Base-by-base conservation (phyloP, 2,329 filamentous ascomycete genomes). In the Daldinia eschscholtzii region DNA sequence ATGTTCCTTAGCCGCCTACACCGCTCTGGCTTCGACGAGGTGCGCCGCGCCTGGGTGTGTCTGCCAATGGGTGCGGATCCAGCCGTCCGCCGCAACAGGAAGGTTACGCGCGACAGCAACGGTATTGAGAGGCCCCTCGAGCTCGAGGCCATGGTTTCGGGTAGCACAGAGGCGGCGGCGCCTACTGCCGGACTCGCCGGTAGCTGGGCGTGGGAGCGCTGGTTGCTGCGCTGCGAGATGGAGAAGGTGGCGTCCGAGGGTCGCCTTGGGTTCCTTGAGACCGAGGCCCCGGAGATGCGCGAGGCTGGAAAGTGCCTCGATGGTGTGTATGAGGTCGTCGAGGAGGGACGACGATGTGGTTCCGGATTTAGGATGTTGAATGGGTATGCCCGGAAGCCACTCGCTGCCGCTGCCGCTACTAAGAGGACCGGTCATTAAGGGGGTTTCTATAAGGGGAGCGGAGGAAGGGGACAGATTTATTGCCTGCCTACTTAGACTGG, bases 171-270 rank as follows among this genome's bases (percentile, higher is more conserved):
- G 57, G 88, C 90, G 76, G 88, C 91, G 13, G 92, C 93, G 1
- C 89, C 88, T 74, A 84, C 97, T 72, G 92, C 92, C 12, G 94
- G 94, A 20, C 82, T 98, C 44, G 89, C 95, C 0, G 96, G 93
- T 4, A 91, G 92, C 28, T 96, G 94, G 90, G 90, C 91, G 79
- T 99, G 94, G 95, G 96, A 99, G 86, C 92, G 93, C 79, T 99
- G 96, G 96, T 87, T 98, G 79, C 83, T 98, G 73, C 93, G 93
- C 76, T 87, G 95, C 75, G 92, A 96, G 82, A 88, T 91, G 82
- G 94, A 98, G 83, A 96, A 87, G 80, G 84, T 85, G 4, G 84
- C 93, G 77, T 92, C 92, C 28, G 90, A 93, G 77, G 80, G 86
- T 68, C 80, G 87, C 10, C 83, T 89, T 26, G 81, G 81, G 4